Conservation (phyloP, 225 moss, liverwort and hornwort genomes). For the Neckera pumila region DNA sequence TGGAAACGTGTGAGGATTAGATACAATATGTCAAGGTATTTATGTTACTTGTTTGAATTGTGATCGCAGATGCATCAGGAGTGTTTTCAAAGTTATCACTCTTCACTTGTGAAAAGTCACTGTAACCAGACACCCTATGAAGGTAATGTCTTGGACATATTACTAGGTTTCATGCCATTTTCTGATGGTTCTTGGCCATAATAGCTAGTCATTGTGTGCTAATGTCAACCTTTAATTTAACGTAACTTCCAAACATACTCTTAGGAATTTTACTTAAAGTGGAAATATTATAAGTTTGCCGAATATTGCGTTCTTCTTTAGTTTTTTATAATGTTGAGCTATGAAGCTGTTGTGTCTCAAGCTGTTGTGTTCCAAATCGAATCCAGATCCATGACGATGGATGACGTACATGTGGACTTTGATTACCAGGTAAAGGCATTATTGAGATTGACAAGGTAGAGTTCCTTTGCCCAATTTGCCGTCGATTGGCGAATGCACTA, state of each 20-base stretch:
- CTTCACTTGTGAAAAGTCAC: constrained; percentile 72
- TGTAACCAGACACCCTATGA: constrained; percentile 44
- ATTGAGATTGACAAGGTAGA: constrained; percentile 67
- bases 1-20: neutral
- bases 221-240: neutral
- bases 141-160: constrained; percentile 31
- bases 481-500: constrained; percentile 85
- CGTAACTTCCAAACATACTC: neutral
- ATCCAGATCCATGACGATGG: neutral
- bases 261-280: neutral
- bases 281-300: neutral
- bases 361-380: neutral
- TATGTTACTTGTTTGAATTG: neutral
- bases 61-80: constrained; percentile 81
- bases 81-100: constrained; percentile 84
- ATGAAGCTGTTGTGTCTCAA: neutral
- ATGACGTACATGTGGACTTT: neutral
- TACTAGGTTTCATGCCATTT: neutral
- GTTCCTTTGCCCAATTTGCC: constrained; percentile 95
- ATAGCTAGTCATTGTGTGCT: neutral
- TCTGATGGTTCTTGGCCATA: neutral
- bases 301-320: neutral
- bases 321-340: neutral
- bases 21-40: neutral
- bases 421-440: constrained; percentile 63